These are phyloP conservation scores for Articulospora tetracladia DNA, from an alignment of 495 filamentous ascomycete species.

Conservation along the genomic window DNA sequence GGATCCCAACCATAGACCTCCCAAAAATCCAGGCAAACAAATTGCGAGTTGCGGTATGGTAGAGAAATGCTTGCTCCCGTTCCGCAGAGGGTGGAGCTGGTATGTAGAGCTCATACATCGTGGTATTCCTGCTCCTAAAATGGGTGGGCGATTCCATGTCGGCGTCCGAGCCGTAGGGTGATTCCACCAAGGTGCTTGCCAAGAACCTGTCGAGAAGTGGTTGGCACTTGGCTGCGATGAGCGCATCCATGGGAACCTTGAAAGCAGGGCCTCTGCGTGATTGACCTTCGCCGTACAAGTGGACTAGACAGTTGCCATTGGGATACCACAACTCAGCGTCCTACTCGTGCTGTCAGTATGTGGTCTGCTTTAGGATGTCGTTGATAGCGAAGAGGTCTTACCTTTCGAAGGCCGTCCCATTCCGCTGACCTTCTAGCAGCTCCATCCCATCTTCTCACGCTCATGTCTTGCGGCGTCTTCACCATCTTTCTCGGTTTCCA, in stretches of 20 bases:
- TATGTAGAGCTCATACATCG: slow-evolving; percentile 55
- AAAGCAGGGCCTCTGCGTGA: slow-evolving; percentile 59
- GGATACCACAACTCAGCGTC: slow-evolving; percentile 63
- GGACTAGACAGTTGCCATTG: slow-evolving; percentile 57
- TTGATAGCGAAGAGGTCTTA: slow-evolving; percentile 27
- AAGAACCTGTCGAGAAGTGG: slow-evolving; percentile 39
- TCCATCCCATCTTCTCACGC: slow-evolving; percentile 55
- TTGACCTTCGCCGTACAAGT: slow-evolving; percentile 56
- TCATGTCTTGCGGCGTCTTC: slow-evolving; percentile 11
- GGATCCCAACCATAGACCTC: slow-evolving; percentile 55
- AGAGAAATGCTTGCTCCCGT: slow-evolving; percentile 46
- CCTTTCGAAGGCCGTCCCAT: slow-evolving; percentile 52
- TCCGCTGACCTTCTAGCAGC: slow-evolving; percentile 36
- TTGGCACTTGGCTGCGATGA: slow-evolving; percentile 41
- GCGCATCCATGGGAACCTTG: slow-evolving; percentile 48
- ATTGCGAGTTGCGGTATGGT: slow-evolving; percentile 63
- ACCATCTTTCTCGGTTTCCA: slow-evolving; percentile 11
- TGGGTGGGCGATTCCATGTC: slow-evolving; percentile 13
- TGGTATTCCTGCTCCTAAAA: slow-evolving; percentile 11
- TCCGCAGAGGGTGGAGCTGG: slow-evolving; percentile 48
- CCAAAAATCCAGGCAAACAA: slow-evolving; percentile 62
- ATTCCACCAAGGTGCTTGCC: slow-evolving; percentile 36
- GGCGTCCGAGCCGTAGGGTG: slow-evolving; percentile 9
- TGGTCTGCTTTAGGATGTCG: neutral
- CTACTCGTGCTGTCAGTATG: slow-evolving; percentile 23